phyloP scores from a whole-genome alignment of 495 filamentous ascomycete species.

The Aspergillus egyptiacus region DNA sequence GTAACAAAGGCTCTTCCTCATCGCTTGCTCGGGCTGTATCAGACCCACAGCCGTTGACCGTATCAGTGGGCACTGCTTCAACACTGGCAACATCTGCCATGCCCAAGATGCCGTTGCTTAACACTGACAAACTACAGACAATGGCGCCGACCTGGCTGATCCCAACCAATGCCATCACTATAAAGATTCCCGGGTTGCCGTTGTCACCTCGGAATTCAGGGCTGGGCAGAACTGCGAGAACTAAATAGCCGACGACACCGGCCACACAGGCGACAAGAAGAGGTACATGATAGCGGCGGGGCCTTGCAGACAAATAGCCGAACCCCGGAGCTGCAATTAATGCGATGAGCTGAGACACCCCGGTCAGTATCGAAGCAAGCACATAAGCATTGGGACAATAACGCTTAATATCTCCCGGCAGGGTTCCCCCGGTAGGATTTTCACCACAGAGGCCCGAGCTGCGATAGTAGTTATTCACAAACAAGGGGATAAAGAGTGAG shows the following conservation, averaged over 20 bases:
- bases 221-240: constrained; percentile 62
- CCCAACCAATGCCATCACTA: constrained; percentile 74
- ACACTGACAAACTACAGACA: constrained; percentile 81
- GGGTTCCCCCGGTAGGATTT: constrained; percentile 47
- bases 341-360: constrained; percentile 79
- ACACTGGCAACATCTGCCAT: constrained; percentile 17
- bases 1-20: constrained; percentile 34
- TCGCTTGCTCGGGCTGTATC: constrained; percentile 6
- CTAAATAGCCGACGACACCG: constrained; percentile 69
- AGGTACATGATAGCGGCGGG: constrained; percentile 60
- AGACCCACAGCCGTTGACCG: constrained; percentile 13
- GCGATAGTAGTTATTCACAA: constrained; percentile 84
- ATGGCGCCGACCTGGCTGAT: constrained; percentile 93
- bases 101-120: constrained; percentile 69
- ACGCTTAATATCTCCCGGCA: constrained; percentile 58
- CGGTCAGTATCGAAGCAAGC: constrained; percentile 76
- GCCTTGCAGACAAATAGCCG: constrained; percentile 67
- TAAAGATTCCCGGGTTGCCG: constrained; percentile 60
- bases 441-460: constrained; percentile 69
- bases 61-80: not conserved
- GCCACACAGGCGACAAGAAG: constrained; percentile 62
- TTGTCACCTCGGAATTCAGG: constrained; percentile 57
- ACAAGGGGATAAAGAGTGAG: constrained; percentile 87
- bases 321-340: constrained; percentile 80
- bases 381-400: constrained; percentile 80